Evolutionary conservation across 768 basidiomycete species (phyloP), one percentile per base, ranked within the genome.

Genomic region (Hericium alpestre): DNA sequence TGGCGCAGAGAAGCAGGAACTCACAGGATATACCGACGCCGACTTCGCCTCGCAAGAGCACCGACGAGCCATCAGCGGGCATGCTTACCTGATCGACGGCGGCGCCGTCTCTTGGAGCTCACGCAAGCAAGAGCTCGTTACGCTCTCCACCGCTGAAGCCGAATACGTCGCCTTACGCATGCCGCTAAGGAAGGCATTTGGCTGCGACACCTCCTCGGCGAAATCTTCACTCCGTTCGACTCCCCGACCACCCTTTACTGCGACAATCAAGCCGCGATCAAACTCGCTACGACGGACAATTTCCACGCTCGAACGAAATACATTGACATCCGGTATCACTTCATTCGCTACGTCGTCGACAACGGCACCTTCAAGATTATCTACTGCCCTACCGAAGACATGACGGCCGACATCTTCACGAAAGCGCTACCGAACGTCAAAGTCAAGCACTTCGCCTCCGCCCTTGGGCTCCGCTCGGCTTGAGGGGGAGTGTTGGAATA

Each of bases 71-170:
- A 65, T 67, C 10, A 72, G 56, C 38, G 72, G 68, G 15, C 72
- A 61, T 56, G 67, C 54, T 11, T 72, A 65, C 65, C 64, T 65
- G 7, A 54, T 73, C 41, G 64, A 62, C 22, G 70, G 71, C 0
- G 74, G 70, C 5, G 63, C 71, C 3, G 64, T 79, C 9, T 59
- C 66, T 2, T 80, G 79, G 77, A 63, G 62, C 22, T 70, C 72
- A 0, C 66, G 70, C 48, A 67, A 71, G 51, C 79, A 81, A 62
- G 46, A 57, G 1, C 66, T 67, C 1, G 66, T 76, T n/a, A 63
- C 78, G 0, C 60, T 68, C 0, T 79, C 74, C 0, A 75, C 71
- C 0, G 67, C 66, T 3, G 74, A 80, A 59, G 72, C 75, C 0
- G 76, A 79, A 65, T 78, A 75, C 61, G 66, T 76, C 16, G 73